A percentile compares a stretch with the other conserved stretches of the same genome.
phyloP scores from a whole-genome alignment of 2,329 filamentous ascomycete genomes.

The Drechslerella coelobrocha region DNA sequence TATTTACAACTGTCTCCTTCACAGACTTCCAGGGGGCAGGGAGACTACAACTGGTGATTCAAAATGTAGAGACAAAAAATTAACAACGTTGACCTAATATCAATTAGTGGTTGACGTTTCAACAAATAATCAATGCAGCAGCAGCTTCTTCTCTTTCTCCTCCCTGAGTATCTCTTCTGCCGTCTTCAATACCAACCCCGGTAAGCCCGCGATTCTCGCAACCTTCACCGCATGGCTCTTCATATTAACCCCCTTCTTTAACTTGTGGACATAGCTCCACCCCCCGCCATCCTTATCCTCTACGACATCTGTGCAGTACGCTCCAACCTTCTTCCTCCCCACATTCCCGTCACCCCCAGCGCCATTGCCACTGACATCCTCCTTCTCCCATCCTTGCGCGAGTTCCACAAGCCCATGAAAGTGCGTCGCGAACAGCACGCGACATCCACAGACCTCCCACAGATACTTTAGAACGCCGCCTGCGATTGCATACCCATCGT shows the following conservation, averaged over 20 bases:
- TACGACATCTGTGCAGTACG: conserved; percentile 86
- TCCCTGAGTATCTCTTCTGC: conserved; percentile 67
- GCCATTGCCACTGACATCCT: conserved; percentile 40
- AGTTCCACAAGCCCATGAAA: conserved; percentile 86
- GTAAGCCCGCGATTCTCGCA: conserved; percentile 76
- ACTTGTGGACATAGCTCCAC: conserved; percentile 85
- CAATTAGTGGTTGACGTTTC: too few relatives aligned
- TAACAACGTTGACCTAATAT: too few relatives aligned
- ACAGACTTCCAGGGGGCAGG: too few relatives aligned
- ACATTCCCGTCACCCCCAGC: conserved; percentile 63
- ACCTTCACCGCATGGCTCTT: conserved; percentile 93
- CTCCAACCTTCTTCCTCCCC: conserved; percentile 72
- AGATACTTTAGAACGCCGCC: conserved; percentile 88
- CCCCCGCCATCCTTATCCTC: conserved; percentile 70
- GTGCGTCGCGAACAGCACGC: conserved; percentile 91
- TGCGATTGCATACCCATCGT: conserved; percentile 87
- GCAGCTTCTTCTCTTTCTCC: conserved; percentile 7
- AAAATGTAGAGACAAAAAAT: too few relatives aligned
- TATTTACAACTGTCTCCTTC: too few relatives aligned
- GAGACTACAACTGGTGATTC: too few relatives aligned
- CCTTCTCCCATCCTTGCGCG: conserved; percentile 62
- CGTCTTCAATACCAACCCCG: conserved; percentile 66
- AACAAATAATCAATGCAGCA: background rate
- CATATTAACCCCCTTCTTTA: conserved; percentile 82
- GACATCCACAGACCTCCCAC: conserved; percentile 75